Evolutionary conservation across 169 alveolate species (phyloP), one percentile per base, ranked within the genome.

Genomic region (Cryptosporidium viatorum): DNA sequence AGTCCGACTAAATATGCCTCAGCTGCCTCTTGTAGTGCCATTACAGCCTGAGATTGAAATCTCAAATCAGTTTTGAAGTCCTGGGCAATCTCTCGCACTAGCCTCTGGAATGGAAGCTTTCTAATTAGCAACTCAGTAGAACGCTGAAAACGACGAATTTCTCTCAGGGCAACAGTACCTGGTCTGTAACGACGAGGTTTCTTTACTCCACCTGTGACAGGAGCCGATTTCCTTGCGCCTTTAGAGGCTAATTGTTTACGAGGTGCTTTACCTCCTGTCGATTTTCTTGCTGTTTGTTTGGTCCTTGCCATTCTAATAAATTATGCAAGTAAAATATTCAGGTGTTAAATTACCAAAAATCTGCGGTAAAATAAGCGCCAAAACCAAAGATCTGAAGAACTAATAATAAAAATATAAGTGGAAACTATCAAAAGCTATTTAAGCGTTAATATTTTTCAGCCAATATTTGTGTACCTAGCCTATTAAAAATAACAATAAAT

Each of bases 121-220:
- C 99, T 95, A 69, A 97, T 97, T 69, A 98, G 93, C 41, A 97
- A 94, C 59, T 97, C 99, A 51, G 98, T 96, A 10, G 98, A 93
- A 86, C 97, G 97, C 91, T 98, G 98, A 95, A 95, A 98, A 91
- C 97, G 97, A 91, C 99, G 95, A 84, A 98, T 98, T 93, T 98
- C 99, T 91, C 99, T 95, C 45, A 98, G 93, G 33, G 99, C 99
- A 67, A 97, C 99, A 23, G 99, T 97, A 85, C 99, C 99, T 31
- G 99, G 99, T 85, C 99, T 97, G 96, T 97, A 98, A 91, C 99
- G 95, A 85, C 98, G 99, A 59, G 99, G 99, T 92, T 98, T 98
- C 94, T 98, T 98, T 91, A 97, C 95, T 73, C 99, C 99, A 23
- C 98, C 98, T 0, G 99, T 92, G 23, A 97, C 97, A 55, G 98